Percentiles rank a stretch among this genome's conserved stretches.
These are phyloP conservation scores for Globisporangium parvum DNA, from an alignment of 352 stramenopile species.

Conservation along the genomic window DNA sequence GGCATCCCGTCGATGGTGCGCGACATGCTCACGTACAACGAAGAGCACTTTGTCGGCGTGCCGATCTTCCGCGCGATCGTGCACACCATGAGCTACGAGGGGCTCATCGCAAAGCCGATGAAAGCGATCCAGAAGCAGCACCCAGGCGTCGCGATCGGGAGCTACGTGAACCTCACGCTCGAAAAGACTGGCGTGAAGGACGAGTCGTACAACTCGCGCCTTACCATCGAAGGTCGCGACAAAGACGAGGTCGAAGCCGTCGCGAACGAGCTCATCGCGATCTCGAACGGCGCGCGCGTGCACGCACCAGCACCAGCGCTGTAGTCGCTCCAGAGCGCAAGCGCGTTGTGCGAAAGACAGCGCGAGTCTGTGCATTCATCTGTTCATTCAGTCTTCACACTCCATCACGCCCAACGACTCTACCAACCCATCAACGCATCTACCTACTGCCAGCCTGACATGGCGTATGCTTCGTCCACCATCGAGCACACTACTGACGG, in stretches of 20 bases:
- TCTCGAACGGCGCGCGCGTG: constrained; percentile 21
- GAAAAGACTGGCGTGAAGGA: constrained; percentile 50
- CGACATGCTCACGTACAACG: constrained; percentile 76
- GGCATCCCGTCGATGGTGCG: constrained; percentile 78
- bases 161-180: constrained; percentile 77
- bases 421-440: too few species aligned
- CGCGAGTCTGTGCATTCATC: too few species aligned
- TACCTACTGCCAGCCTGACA: too few species aligned
- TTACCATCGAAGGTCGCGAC: constrained; percentile 61
- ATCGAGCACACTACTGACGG: too few species aligned
- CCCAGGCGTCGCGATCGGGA: constrained; percentile 68
- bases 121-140: constrained; percentile 60
- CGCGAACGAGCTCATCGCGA: constrained; percentile 28
- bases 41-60: constrained; percentile 72
- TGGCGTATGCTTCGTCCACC: too few species aligned
- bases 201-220: constrained; percentile 57
- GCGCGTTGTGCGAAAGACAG: too few species aligned
- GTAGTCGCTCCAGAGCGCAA: too few species aligned
- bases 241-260: constrained; percentile 50
- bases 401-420: too few species aligned
- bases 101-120: constrained; percentile 53
- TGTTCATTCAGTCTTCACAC: too few species aligned
- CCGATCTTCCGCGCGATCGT: constrained; percentile 74
- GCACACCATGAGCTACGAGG: constrained; percentile 62
- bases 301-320: background rate